Evolutionary conservation across 257 asterid species (phyloP), one percentile per base, ranked within the genome.

Genomic region (Mentha longifolia): DNA sequence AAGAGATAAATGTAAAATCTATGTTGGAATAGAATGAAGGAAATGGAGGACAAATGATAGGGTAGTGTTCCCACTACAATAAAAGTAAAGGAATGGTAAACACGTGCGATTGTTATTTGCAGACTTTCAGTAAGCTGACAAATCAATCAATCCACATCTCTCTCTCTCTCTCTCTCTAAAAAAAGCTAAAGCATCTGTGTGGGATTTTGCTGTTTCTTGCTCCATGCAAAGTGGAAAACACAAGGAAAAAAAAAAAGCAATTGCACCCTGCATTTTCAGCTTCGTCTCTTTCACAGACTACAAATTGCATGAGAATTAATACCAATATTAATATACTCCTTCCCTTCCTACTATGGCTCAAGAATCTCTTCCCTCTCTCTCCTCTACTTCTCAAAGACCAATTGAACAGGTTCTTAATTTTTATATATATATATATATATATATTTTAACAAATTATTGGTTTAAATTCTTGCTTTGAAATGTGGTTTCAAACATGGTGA

Each of bases 61-160:
- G 62, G 8, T 60, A 7, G 68, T 16, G 62, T 64, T 64, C 25
- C 25, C 20, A 4, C n/a, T 61, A 71, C 39, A 49, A 54, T 49
- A 51, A 72, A 61, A 69, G 74, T 69, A 56, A 71, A 72, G 49
- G 59, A 10, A 63, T 64, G 77, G 59, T 73, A 58, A 73, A 64
- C 77, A 73, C 77, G 77, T 73, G 77, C 72, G 14, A 41, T 5
- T 73, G 77, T 64, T 25, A 59, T 46, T 46, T 31, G 25, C 71
- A 62, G 71, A 9, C n/a, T 61, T 61, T 12, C 43, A 47, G 9
- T 47, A 15, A 15, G 20, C n/a, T n/a, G 37, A 52, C 47, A 39
- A 73, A 63, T 63, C 58, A 73, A 54, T 63, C 71, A 61, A 41
- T 22, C 25, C 1, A 3, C 63, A 65, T 73, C 77, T 22, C 46